Conservation (phyloP, 768 basidiomycete species). For the Trametes cingulata region DNA sequence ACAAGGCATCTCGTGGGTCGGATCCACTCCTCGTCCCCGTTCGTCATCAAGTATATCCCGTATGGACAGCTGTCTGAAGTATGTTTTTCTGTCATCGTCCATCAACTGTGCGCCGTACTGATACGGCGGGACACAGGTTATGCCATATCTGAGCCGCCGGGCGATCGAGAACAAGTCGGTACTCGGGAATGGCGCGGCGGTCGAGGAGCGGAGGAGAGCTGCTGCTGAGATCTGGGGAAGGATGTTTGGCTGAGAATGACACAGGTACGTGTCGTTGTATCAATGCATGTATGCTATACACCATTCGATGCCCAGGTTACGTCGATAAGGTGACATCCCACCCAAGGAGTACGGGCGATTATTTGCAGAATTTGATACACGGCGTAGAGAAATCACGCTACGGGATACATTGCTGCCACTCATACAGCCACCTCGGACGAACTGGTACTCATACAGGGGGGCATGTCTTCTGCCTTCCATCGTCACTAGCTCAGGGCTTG, state of each 20-base stretch:
- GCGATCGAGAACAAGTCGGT: conserved; percentile 94
- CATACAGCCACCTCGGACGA: too few species aligned
- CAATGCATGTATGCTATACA: too few species aligned
- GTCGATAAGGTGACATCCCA: too few species aligned
- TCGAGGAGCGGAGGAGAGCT: conserved; percentile 58
- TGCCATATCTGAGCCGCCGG: conserved; percentile 87
- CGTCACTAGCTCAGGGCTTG: too few species aligned
- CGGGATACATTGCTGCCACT: too few species aligned
- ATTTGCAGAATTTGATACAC: too few species aligned
- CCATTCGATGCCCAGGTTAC: too few species aligned
- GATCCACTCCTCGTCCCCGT: conserved; percentile 55
- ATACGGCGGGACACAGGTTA: conserved; percentile 51
- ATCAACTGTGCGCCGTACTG: too few species aligned
- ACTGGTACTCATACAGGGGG: too few species aligned
- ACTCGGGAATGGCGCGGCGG: conserved; percentile 70
- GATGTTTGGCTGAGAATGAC: conserved; percentile 30
- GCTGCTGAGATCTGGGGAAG: conserved; percentile 52
- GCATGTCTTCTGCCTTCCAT: too few species aligned
- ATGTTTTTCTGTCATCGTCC: conserved; percentile 15
- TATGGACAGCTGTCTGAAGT: conserved; percentile 75
- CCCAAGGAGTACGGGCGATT: too few species aligned
- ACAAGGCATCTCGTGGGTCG: conserved; percentile 66
- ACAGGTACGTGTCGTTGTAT: not conserved
- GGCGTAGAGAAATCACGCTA: too few species aligned
- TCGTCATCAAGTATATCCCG: conserved; percentile 83